Percentiles rank a stretch among this genome's conserved stretches.
These are phyloP conservation scores for Suhomyces pyralidae DNA, from an alignment of 805 yeast species.

Conservation along the genomic window DNA sequence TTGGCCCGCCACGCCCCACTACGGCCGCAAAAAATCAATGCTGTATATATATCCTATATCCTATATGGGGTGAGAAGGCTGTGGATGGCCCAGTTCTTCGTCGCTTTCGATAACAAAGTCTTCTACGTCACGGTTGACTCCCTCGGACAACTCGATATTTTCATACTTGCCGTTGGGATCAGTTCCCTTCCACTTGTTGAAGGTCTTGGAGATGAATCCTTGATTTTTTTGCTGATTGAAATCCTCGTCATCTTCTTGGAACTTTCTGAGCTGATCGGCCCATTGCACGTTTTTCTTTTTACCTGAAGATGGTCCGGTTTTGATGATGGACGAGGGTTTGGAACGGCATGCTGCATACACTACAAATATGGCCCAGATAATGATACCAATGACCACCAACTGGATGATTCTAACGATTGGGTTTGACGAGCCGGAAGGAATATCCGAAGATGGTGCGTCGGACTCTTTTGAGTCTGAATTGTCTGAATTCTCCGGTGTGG, in stretches of 20 bases:
- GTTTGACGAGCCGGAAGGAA: slow-evolving; percentile 10
- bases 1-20: neutral
- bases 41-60: neutral
- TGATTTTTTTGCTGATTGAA: slow-evolving; percentile 19
- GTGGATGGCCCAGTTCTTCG: slow-evolving; percentile 32
- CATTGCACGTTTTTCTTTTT: slow-evolving; percentile 46
- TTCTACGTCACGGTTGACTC: slow-evolving; percentile 13
- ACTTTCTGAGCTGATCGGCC: slow-evolving; percentile 42
- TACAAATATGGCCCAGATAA: slow-evolving; percentile 41
- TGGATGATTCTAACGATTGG: slow-evolving; percentile 39
- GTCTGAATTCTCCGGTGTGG: neutral
- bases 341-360: slow-evolving; percentile 36
- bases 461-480: neutral
- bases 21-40: neutral
- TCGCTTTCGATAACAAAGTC: slow-evolving; percentile 51
- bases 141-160: slow-evolving; percentile 34
- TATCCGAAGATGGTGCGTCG: neutral
- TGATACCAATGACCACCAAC: slow-evolving; percentile 33
- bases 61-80: slow-evolving; percentile 2
- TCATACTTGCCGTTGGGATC: slow-evolving; percentile 25
- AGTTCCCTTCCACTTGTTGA: slow-evolving; percentile 29
- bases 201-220: slow-evolving; percentile 37
- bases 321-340: slow-evolving; percentile 42
- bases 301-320: slow-evolving; percentile 26
- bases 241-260: slow-evolving; percentile 29